Percentiles rank a stretch among this genome's conserved stretches.
Conservation (phyloP, 2,329 filamentous ascomycete genomes). For the Emergomyces africanus region DNA sequence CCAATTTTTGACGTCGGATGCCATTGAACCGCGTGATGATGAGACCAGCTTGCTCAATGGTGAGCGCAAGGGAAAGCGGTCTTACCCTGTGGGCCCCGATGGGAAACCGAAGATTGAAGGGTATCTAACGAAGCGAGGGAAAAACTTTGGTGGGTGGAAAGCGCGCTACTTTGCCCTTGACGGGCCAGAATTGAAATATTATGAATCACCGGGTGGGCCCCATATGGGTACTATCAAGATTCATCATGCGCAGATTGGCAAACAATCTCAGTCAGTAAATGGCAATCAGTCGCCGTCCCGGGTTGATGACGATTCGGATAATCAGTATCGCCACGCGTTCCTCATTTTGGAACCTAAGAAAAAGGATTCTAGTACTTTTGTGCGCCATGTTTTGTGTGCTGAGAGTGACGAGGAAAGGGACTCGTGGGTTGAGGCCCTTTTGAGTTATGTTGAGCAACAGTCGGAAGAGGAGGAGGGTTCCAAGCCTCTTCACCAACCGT, state of each 20-base stretch:
- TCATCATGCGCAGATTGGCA: slow-evolving; percentile 81
- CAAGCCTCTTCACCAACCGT: slow-evolving; percentile 11
- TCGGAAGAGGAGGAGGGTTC: slow-evolving; percentile 33
- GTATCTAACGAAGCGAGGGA: slow-evolving; percentile 90
- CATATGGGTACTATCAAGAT: slow-evolving; percentile 92
- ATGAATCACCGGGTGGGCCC: slow-evolving; percentile 76
- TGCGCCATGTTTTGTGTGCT: slow-evolving; percentile 88
- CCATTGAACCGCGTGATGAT: slow-evolving; percentile 42
- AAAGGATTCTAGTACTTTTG: slow-evolving; percentile 77
- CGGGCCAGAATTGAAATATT: slow-evolving; percentile 69
- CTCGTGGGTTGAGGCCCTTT: slow-evolving; percentile 78
- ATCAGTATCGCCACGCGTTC: slow-evolving; percentile 94
- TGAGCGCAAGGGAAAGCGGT: slow-evolving; percentile 20
- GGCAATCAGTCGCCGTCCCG: slow-evolving; percentile 49
- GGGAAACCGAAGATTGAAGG: slow-evolving; percentile 65
- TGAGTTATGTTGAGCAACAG: slow-evolving; percentile 74
- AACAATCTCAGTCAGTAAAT: slow-evolving; percentile 57
- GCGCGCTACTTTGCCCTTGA: slow-evolving; percentile 61
- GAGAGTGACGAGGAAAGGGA: slow-evolving; percentile 91
- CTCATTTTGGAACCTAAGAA: slow-evolving; percentile 90
- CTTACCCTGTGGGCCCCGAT: slow-evolving; percentile 40
- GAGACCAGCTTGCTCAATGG: slow-evolving; percentile 38
- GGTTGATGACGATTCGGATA: slow-evolving; percentile 60
- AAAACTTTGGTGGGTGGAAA: slow-evolving; percentile 99
- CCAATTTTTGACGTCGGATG: slow-evolving; percentile 64